A percentile compares a stretch with the other conserved stretches of the same genome.
phyloP scores from a whole-genome alignment of 352 stramenopile species.

The Phytophthora brassicae region DNA sequence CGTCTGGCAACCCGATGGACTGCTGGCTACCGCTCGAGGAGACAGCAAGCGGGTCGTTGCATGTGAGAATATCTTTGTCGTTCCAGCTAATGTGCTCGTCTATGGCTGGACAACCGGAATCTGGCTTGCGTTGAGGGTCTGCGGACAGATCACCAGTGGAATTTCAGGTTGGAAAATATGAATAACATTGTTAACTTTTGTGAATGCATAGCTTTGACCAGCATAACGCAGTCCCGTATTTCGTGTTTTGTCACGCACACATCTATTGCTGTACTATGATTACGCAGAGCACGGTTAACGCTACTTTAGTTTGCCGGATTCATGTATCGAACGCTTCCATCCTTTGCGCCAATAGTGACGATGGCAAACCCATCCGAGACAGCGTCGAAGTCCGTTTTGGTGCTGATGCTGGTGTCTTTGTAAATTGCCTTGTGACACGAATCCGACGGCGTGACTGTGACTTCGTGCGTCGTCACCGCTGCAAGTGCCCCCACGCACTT shows the following conservation, averaged over 20 bases:
- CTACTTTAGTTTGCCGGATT: slow-evolving; percentile 27
- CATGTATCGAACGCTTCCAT: slow-evolving; percentile 57
- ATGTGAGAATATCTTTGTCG: slow-evolving; percentile 62
- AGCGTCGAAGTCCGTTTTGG: slow-evolving; percentile 51
- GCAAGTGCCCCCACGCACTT: slow-evolving; percentile 58
- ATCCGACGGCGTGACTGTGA: slow-evolving; percentile 38
- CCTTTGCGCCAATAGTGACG: slow-evolving; percentile 52
- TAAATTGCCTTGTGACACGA: slow-evolving; percentile 50
- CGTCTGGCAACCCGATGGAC: slow-evolving; percentile 62
- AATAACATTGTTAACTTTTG: too few species aligned
- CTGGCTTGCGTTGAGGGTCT: slow-evolving; percentile 12
- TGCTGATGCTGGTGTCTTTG: slow-evolving; percentile 58
- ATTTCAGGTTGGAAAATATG: too few species aligned
- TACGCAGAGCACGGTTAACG: too few species aligned
- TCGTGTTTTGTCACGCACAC: not conserved
- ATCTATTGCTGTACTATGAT: slow-evolving; percentile 4
- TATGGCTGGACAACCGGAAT: slow-evolving; percentile 27
- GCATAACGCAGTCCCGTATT: not conserved
- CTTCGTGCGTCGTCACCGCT: slow-evolving; percentile 41
- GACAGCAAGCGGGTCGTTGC: slow-evolving; percentile 53
- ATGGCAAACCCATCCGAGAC: slow-evolving; percentile 56
- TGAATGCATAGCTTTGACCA: too few species aligned
- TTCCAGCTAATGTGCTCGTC: slow-evolving; percentile 84
- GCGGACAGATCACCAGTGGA: not conserved
- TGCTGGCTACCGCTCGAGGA: slow-evolving; percentile 71